Conservation (phyloP, 1,284 basidiomycete genomes). For the Papiliotrema laurentii region DNA sequence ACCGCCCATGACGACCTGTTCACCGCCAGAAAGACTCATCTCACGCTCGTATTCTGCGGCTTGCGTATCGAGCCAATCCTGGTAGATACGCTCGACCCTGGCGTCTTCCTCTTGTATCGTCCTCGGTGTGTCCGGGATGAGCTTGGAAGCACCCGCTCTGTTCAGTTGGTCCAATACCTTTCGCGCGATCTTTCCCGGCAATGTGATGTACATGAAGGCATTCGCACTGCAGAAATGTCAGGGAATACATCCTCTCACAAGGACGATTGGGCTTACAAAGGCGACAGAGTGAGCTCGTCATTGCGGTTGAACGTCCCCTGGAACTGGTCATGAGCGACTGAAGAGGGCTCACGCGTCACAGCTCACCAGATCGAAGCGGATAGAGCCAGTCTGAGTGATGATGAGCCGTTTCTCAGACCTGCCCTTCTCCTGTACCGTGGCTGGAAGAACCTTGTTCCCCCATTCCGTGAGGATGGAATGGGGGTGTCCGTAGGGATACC, state of each 20-base stretch:
- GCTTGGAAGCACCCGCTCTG: slow-evolving; percentile 39
- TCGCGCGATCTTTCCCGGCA: slow-evolving; percentile 34
- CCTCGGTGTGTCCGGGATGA: slow-evolving; percentile 15
- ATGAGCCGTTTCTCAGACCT: slow-evolving; percentile 54
- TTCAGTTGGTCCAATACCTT: slow-evolving; percentile 41
- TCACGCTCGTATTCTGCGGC: slow-evolving; percentile 12
- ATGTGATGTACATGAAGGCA: slow-evolving; percentile 34
- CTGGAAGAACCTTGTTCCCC: slow-evolving; percentile 54
- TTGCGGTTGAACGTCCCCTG: slow-evolving; percentile 68
- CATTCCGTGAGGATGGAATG: slow-evolving; percentile 61
- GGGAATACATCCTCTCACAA: neutral
- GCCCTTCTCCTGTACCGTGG: slow-evolving; percentile 26
- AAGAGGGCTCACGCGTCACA: neutral
- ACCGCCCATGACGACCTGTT: neutral
- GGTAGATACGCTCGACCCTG: slow-evolving; percentile 20
- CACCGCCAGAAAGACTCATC: neutral
- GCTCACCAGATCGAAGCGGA: slow-evolving; percentile 63
- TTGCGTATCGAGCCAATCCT: slow-evolving; percentile 26
- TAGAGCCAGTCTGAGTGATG: slow-evolving; percentile 67
- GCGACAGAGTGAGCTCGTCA: slow-evolving; percentile 68
- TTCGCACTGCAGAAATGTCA: slow-evolving; percentile 21
- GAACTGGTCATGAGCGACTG: slow-evolving; percentile 28
- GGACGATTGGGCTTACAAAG: slow-evolving; percentile 50
- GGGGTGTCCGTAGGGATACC: slow-evolving; percentile 64
- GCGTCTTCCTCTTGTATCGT: slow-evolving; percentile 21